Conservation (phyloP, 305 asterid genomes). For the Fraxinus velutina region DNA sequence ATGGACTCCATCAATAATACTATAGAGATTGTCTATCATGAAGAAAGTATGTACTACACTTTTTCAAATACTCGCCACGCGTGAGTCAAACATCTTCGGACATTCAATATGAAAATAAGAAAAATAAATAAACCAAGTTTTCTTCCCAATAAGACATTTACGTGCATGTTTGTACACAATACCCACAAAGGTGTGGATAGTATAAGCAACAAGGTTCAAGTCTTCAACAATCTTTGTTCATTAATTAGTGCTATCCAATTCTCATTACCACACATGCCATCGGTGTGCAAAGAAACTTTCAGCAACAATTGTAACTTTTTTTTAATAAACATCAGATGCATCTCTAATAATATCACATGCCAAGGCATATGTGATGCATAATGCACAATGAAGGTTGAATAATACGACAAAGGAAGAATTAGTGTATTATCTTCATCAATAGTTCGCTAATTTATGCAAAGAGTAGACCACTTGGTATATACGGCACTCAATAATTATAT, state of each 20-base stretch:
- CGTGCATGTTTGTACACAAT: not conserved
- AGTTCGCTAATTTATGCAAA: not conserved
- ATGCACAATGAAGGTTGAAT: not conserved
- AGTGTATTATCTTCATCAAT: not conserved
- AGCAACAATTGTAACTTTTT: not conserved
- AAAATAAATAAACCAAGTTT: not conserved
- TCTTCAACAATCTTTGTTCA: not conserved
- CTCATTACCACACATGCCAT: not conserved
- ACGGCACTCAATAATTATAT: not conserved
- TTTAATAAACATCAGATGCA: not conserved
- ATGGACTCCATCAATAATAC: not conserved
- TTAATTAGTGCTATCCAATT: not conserved
- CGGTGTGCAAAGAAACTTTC: not conserved
- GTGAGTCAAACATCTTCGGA: not conserved
- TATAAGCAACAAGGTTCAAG: not conserved
- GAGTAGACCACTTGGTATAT: not conserved
- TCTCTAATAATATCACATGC: not conserved
- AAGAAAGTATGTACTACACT: not conserved
- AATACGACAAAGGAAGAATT: not conserved
- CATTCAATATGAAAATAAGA: not conserved
- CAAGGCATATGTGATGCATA: not conserved
- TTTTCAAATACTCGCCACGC: not conserved
- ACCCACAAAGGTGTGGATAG: not conserved
- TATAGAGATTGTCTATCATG: not conserved
- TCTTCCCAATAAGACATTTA: not conserved